Evolutionary conservation across 495 filamentous ascomycete genomes (phyloP), one percentile per base, ranked within the genome.

Genomic region (Aspergillus wentii): DNA sequence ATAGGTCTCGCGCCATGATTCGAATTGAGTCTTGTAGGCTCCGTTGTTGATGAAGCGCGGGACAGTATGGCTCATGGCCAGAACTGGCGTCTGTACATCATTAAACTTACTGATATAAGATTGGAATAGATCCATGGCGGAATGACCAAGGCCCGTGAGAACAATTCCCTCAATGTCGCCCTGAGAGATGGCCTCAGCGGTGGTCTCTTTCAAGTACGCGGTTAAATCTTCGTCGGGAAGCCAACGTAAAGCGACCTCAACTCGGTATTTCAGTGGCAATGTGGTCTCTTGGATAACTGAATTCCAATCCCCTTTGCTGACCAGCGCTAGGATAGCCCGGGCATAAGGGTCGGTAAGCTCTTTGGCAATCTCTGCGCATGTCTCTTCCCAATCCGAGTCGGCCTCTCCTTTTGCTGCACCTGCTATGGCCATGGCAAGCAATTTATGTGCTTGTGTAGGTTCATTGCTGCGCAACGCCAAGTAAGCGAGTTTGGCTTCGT

Each of bases 111-210:
- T 74, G 49, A 95, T 82, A 59, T 95, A 96, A 17, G 83, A 84
- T 31, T 88, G 81, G 49, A 97, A 82, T 17, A 98, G 75, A 40
- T 89, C 83, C 39, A 94, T 80, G 17, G 86, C 77, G 21, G 74
- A 68, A 43, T 90, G 81, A n/a, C 66, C 60, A 40, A 97, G 79
- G 13, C 92, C 92, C 0, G 92, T 92, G 3, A 98, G 74, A 7
- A 94, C 72, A 30, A 96, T 76, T 11, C 89, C 92, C 60, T 94
- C 87, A 35, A 95, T 79, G 52, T 95, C 82, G 29, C 94, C 94
- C 19, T 80, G 73, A 7, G 68, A 68, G 38, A 88, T 80, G 17
- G 79, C 81, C 17, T 76, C 73, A 8, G 68, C 49, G 1, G 82
- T 80, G 27, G 80, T 73, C 9, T 71, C 54, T 8, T 76, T 61